Evolutionary conservation across 169 alveolate genomes (phyloP).

Genomic region (Haemoproteus tartakovskyi): DNA sequence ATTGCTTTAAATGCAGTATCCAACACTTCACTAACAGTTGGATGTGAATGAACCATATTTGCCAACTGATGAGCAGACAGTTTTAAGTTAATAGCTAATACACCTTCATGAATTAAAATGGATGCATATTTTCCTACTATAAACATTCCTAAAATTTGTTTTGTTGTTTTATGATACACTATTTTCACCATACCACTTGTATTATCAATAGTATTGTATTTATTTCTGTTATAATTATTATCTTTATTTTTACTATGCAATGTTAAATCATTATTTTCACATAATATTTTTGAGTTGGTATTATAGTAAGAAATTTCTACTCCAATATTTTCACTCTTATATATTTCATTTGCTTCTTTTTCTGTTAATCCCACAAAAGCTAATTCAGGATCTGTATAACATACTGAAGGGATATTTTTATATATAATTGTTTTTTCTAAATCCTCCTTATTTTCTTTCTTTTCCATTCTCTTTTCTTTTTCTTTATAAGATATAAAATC

Average conservation of each 20-base stretch:
- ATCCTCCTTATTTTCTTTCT: neutral
- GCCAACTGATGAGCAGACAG: constrained; percentile 63
- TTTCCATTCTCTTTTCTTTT: constrained; percentile 9
- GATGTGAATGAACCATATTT: constrained; percentile 71
- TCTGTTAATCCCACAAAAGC: constrained; percentile 74
- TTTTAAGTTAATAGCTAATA: constrained; percentile 64
- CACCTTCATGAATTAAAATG: constrained; percentile 71
- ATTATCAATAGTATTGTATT: constrained; percentile 46
- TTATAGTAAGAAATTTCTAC: constrained; percentile 26
- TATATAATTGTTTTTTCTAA: constrained; percentile 49
- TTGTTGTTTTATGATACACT: constrained; percentile 64
- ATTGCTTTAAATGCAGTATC: constrained; percentile 70
- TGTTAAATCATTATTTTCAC: constrained; percentile 64
- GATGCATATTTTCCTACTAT: constrained; percentile 73
- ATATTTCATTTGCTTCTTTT: constrained; percentile 56
- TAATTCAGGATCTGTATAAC: constrained; percentile 73
- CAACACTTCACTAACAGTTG: constrained; percentile 73
- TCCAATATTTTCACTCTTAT: constrained; percentile 58
- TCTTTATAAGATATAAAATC: constrained; percentile 89
- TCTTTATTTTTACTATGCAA: neutral
- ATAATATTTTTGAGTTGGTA: constrained; percentile 70
- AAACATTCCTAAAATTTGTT: constrained; percentile 67
- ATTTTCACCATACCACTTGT: constrained; percentile 69
- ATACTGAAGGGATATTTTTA: constrained; percentile 70
- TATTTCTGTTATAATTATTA: constrained; percentile 32